Evolutionary conservation across 2,329 filamentous ascomycete genomes (phyloP).

Genomic region (Colletotrichum nymphaeae): DNA sequence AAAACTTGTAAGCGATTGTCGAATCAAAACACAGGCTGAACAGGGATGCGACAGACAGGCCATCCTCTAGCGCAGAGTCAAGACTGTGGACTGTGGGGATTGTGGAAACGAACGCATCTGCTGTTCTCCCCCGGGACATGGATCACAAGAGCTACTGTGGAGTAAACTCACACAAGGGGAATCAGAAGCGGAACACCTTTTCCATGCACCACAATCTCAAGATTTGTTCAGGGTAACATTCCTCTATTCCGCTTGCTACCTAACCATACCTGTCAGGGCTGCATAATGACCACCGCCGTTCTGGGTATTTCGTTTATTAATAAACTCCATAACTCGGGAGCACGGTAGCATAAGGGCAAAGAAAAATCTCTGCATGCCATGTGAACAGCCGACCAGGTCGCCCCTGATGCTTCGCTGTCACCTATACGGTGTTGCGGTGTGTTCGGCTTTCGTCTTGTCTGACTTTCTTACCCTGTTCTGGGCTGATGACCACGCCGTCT

Average conservation of each 20-base stretch:
- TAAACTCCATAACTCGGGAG: not conserved
- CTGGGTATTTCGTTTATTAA: not conserved
- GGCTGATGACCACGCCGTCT: not conserved
- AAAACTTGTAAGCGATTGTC: not conserved
- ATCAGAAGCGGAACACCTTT: not conserved
- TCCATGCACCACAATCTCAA: not conserved
- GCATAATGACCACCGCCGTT: not conserved
- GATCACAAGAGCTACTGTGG: conserved; percentile 34
- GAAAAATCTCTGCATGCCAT: conserved; percentile 2
- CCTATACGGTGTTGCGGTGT: conserved; percentile 20
- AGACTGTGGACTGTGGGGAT: conserved; percentile 34
- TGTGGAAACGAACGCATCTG: conserved; percentile 11
- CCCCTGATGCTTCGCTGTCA: conserved; percentile 19
- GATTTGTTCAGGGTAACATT: not conserved
- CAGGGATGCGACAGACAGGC: conserved; percentile 14
- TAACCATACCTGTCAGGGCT: not conserved
- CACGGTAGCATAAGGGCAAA: not conserved
- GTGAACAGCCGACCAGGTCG: conserved; percentile 8
- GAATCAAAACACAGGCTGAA: not conserved
- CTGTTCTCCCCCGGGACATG: not conserved
- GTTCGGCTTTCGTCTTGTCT: not conserved
- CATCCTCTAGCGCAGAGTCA: conserved; percentile 26
- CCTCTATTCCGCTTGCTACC: not conserved
- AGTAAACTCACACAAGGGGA: not conserved
- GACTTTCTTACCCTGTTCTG: not conserved